A percentile compares a stretch with the other conserved stretches of the same genome.
Evolutionary conservation across 306 rosid genomes (phyloP).

Genomic region (Malus sieversii): DNA sequence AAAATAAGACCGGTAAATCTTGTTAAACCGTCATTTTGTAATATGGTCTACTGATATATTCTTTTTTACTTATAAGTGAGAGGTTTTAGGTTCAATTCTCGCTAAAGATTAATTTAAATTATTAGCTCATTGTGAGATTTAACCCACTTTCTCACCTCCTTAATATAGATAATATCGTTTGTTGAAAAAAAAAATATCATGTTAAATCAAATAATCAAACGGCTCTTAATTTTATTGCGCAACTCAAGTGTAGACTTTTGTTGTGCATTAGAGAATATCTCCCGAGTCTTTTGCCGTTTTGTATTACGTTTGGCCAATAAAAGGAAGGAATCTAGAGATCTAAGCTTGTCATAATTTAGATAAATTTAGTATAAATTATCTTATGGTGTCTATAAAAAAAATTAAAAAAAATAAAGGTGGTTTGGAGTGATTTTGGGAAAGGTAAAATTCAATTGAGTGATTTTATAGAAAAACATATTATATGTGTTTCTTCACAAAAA

Average conservation of each 20-base stretch:
- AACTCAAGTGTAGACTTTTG: background rate
- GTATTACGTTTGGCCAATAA: background rate
- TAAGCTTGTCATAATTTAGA: background rate
- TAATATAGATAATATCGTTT: too few species aligned
- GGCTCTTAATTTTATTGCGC: background rate
- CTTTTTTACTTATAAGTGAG: too few species aligned
- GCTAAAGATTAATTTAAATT: too few species aligned
- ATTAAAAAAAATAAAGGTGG: background rate
- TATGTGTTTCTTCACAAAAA: background rate
- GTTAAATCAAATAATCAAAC: too few species aligned
- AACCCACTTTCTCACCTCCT: accelerated
- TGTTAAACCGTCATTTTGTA: too few species aligned
- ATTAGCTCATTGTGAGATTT: too few species aligned
- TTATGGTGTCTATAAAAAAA: too few species aligned
- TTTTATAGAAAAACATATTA: too few species aligned
- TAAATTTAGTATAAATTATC: too few species aligned
- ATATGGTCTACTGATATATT: accelerated
- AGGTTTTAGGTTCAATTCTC: too few species aligned
- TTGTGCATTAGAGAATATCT: background rate
- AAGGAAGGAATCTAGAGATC: background rate
- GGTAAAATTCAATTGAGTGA: background rate
- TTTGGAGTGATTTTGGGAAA: background rate
- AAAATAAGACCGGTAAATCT: too few species aligned
- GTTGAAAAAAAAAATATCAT: too few species aligned
- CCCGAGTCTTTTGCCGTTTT: background rate